phyloP scores from a whole-genome alignment of 1,139 yeast genomes.

The Meyerozyma sp. region DNA sequence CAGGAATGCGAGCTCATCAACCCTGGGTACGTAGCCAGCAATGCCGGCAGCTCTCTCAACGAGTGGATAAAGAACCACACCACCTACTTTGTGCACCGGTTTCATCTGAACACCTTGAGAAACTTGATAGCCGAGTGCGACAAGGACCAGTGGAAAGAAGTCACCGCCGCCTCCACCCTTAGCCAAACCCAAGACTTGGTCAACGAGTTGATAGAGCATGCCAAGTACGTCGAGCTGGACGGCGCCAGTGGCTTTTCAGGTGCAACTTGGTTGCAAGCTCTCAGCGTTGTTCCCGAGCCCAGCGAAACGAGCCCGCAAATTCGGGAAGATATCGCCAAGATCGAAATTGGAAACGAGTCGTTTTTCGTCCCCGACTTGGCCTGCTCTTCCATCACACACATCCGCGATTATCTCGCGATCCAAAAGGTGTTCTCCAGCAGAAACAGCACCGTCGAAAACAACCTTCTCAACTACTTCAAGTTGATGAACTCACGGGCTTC shows the following conservation, averaged over 20 bases:
- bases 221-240: conserved; percentile 35
- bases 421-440: conserved; percentile 44
- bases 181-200: conserved; percentile 44
- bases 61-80: conserved; percentile 68
- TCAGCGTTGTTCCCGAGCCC: conserved; percentile 19
- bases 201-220: conserved; percentile 51
- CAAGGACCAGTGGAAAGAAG: conserved; percentile 77
- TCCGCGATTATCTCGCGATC: conserved; percentile 47
- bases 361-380: conserved; percentile 43
- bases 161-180: conserved; percentile 15
- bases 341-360: conserved; percentile 32
- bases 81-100: conserved; percentile 51
- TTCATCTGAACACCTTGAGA: conserved; percentile 49
- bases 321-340: conserved; percentile 17
- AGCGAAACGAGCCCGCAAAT: conserved; percentile 7
- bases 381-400: conserved; percentile 25
- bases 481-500: conserved; percentile 52
- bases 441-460: conserved; percentile 27
- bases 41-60: conserved; percentile 46
- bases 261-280: conserved; percentile 42
- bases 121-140: conserved; percentile 49
- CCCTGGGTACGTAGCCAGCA: conserved; percentile 61
- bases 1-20: conserved; percentile 82
- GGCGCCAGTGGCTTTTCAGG: conserved; percentile 24
- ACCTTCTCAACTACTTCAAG: conserved; percentile 47